Evolutionary conservation across 208 protist species (phyloP), one percentile per base, ranked within the genome.

Genomic region (Herpetomonas samuelpessoai): DNA sequence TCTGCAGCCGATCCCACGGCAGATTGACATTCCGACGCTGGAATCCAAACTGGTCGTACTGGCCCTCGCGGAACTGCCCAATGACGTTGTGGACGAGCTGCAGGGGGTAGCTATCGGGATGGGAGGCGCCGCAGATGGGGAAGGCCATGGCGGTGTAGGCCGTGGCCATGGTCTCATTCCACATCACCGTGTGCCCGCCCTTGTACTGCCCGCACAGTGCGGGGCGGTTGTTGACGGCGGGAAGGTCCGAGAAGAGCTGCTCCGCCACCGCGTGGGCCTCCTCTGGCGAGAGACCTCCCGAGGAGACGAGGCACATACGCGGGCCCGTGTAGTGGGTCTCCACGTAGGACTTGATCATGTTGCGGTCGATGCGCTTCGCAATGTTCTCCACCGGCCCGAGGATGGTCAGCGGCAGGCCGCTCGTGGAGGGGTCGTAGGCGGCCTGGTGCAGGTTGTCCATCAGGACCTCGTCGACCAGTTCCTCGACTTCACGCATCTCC

Each of bases 321-420:
- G 94, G 86, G 2, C 96, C 97, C 4, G 97, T 98, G 88, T 99
- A 99, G 86, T 99, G 92, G 57, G 79, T 85, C 45, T 78, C 55
- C 47, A 99, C 83, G 76, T 93, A 99, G 3, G 96, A 81, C 35
- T 76, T 24, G 27, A 98, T 91, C 81, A 96, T 88, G 49, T 93
- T 71, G 14, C 81, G 72, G 46, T 96, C 75, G 27, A 96, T 98
- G 63, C 93, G 81, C 21, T 64, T 61, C 31, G 90, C 72, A 67
- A 99, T 99, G 80, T 99, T 99, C 55, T 98, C 90, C 14, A 89
- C 80, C 9, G 97, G 94, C 19, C 98, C 98, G n/a, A 99, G 86
- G 60, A 99, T 99, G 2, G 97, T 99, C 31, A 96, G 74, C 16
- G 92, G 97, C 19, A 99, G 83, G 3, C 96, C 76, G 53, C 84